Evolutionary conservation across 495 filamentous ascomycete genomes (phyloP), one percentile per base, ranked within the genome.

Genomic region (Terfezia boudieri): DNA sequence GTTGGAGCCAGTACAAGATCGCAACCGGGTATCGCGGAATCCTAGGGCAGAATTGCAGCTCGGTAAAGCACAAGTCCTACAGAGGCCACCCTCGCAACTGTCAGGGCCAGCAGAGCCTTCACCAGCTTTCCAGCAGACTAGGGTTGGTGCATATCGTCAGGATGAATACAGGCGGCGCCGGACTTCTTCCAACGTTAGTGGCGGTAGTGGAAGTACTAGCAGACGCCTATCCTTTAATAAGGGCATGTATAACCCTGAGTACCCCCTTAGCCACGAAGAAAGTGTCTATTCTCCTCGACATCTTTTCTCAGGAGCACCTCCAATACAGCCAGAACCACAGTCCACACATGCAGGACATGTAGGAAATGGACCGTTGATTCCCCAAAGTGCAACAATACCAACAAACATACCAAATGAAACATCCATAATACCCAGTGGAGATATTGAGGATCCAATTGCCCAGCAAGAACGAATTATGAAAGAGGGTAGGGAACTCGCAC

Each of bases 151-250:
- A 14, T 20, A 14, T 20, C 41, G 41, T 14, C 41, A 46, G 41
- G 76, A 71, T 12, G 72, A 79, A 5, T 94, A 84, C 74, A 76
- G 74, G 32, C 79, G 87, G 55, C 78, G 86, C 49, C 80, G 92
- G 49, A 81, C 82, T 52, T 95, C 89, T n/a, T 94, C 89, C 1
- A 94, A 87, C 62, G 83, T 94, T 35, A 95, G 89, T 64, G 89
- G 87, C 36, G 86, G 85, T 55, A 95, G 87, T 67, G 83, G 82
- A 48, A 75, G 73, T 50, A 76, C 76, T 61, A 74, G 73, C 53
- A 57, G 62, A 49, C 61, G 60, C 36, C 62, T 56, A 54, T 65
- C 63, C 10, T 65, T 65, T 50, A 59, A 55, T 50, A 58, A 59
- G 6, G 23, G 16, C 2, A 12, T 32, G 22, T 23, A 51, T 41